Evolutionary conservation across 1,139 yeast species (phyloP), one percentile per base, ranked within the genome.

Genomic region (Candida sp.): DNA sequence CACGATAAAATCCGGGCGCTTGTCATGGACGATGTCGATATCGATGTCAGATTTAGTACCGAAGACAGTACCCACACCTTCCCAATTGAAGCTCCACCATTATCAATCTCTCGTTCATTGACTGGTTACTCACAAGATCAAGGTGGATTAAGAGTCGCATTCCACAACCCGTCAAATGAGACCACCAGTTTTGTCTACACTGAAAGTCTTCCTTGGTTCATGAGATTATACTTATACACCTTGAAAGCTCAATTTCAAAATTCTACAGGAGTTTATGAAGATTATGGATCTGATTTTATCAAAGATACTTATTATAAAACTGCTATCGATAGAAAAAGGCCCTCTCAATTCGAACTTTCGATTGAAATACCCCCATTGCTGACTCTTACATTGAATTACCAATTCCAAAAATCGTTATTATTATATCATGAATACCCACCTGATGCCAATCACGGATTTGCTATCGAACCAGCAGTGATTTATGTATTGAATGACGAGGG

Each of bases 371-470:
- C 97, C 0, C 77, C 95, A 1, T 58, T 69, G 3, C 74, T 84
- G 27, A 73, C 83, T 3, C 65, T 88, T 35, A 75, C 86, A 1
- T 57, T 93, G 45, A 79, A 85, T 2, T 88, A 87, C 58, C 81
- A 85, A 45, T 90, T 93, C 60, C 98, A 93, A 60, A 93, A 91
- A 62, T 82, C 96, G 0, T 72, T 93, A 56, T 73, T 95, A 38
- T 77, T 85, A 48, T 83, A 88, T 51, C 87, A 93, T 7, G 99
- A 95, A 61, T 95, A 95, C 57, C 99, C 99, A 9, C 99, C 99
- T 1, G 99, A 95, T 70, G 99, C 99, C 1, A 95, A 95, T 61
- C 97, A 93, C 54, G 99, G 99, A 0, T 95, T 93, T 63, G 93
- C 93, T 45, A 82, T 95, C 35, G 95, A 93, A 36, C 96, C 97